Conservation (phyloP, 192 early-diverging fungal species). For the Coemansia sp. region DNA sequence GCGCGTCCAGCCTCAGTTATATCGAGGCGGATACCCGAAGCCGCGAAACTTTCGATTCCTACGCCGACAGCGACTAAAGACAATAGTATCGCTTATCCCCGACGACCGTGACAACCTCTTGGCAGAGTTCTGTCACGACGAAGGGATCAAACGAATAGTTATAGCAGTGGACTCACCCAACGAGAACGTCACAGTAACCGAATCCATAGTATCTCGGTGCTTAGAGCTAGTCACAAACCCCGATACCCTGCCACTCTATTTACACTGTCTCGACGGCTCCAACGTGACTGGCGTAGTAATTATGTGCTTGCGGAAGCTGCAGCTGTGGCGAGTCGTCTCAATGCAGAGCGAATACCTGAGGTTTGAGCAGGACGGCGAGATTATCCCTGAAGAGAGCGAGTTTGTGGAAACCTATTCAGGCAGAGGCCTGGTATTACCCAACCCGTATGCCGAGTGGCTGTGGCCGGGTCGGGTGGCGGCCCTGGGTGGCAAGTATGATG, state of each 20-base stretch:
- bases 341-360: constrained; percentile 74
- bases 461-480: constrained; percentile 32
- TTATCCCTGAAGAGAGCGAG: constrained; percentile 57
- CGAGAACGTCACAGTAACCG: constrained; percentile 82
- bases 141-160: constrained; percentile 69
- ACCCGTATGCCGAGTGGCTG: constrained; percentile 43
- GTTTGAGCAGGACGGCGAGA: constrained; percentile 60
- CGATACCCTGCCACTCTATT: constrained; percentile 71
- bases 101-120: constrained; percentile 66
- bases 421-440: constrained; percentile 26
- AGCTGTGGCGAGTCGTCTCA: constrained; percentile 82
- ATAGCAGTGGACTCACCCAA: constrained; percentile 83
- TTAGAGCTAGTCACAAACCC: constrained; percentile 79
- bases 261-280: constrained; percentile 92
- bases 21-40: constrained; percentile 89
- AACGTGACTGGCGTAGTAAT: constrained; percentile 83
- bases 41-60: constrained; percentile 85
- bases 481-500: not conserved
- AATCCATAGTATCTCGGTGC: constrained; percentile 69
- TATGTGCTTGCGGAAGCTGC: constrained; percentile 87
- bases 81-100: constrained; percentile 87
- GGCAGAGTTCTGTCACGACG: constrained; percentile 62
- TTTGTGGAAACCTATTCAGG: constrained; percentile 52
- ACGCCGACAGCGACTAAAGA: constrained; percentile 64
- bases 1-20: constrained; percentile 81